These are phyloP conservation scores for Saturnispora saitoi DNA, from an alignment of 805 yeast species.

Conservation along the genomic window DNA sequence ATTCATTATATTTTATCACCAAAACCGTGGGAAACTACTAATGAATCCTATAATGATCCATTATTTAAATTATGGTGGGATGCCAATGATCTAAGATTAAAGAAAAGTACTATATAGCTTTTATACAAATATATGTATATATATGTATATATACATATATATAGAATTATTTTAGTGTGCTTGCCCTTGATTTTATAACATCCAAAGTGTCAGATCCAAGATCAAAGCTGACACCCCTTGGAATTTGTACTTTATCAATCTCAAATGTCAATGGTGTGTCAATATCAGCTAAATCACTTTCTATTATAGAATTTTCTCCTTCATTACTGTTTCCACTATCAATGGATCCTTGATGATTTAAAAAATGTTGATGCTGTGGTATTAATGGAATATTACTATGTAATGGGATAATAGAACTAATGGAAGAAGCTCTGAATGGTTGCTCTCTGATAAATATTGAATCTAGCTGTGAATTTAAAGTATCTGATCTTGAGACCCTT, in stretches of 20 bases:
- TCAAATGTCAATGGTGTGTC: not conserved
- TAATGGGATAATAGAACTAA: not conserved
- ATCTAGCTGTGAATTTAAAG: not conserved
- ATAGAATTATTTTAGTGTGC: not conserved
- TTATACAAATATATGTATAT: too few relatives aligned
- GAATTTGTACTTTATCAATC: too few relatives aligned
- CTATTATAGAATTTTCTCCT: not conserved
- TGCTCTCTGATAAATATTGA: not conserved
- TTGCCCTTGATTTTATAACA: slow-evolving; percentile 6
- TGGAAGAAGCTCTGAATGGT: slow-evolving; percentile 8
- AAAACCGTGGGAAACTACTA: slow-evolving; percentile 48
- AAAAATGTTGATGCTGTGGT: slow-evolving; percentile 12
- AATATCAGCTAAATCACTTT: not conserved
- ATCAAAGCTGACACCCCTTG: slow-evolving; percentile 1
- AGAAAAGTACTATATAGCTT: not conserved
- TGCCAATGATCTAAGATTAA: slow-evolving; percentile 32
- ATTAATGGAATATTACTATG: slow-evolving; percentile 1
- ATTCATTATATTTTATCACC: slow-evolving; percentile 51
- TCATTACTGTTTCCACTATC: not conserved
- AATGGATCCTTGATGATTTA: slow-evolving; percentile 3
- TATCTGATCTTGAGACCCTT: not conserved
- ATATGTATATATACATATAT: too few relatives aligned
- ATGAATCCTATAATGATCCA: slow-evolving; percentile 31
- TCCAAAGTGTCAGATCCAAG: not conserved
- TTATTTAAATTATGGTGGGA: slow-evolving; percentile 47